phyloP scores from a whole-genome alignment of 2,329 filamentous ascomycete genomes.

The Stemphylium lycopersici region DNA sequence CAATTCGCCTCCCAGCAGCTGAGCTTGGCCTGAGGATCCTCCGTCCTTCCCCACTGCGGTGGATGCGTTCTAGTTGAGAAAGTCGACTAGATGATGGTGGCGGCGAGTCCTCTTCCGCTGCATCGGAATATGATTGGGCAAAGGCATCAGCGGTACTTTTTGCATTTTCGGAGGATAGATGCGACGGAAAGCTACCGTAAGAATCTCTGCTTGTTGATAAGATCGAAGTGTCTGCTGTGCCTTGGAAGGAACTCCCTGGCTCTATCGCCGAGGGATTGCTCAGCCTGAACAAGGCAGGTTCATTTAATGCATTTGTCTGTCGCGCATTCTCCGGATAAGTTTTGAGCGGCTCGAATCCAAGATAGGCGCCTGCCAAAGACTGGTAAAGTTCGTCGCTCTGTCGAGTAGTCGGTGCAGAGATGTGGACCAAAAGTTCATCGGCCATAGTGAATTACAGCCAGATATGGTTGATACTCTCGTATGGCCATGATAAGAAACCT shows the following conservation, averaged over 20 bases:
- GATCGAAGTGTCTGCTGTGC: constrained; percentile 5
- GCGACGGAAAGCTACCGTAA: constrained; percentile 44
- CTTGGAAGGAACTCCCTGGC: background rate
- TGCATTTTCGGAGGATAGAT: constrained; percentile 18
- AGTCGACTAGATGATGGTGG: constrained; percentile 28
- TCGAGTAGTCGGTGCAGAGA: constrained; percentile 51
- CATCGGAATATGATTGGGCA: background rate
- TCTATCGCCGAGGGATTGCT: background rate
- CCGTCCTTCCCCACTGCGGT: constrained; percentile 30
- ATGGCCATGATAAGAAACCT: constrained; percentile 14
- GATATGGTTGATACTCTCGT: constrained; percentile 4
- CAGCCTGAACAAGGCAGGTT: background rate
- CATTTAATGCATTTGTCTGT: background rate
- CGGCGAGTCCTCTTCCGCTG: constrained; percentile 9
- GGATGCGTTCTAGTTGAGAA: constrained; percentile 34
- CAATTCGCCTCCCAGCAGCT: background rate
- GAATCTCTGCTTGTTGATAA: constrained; percentile 34
- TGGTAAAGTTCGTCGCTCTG: constrained; percentile 51
- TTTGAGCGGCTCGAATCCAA: constrained; percentile 39
- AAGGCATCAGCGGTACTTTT: background rate
- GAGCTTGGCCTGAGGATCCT: constrained; percentile 15
- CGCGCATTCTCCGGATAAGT: background rate
- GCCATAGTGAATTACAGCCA: constrained; percentile 26
- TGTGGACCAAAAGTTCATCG: constrained; percentile 55
- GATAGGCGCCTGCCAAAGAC: constrained; percentile 50